Evolutionary conservation across 495 filamentous ascomycete genomes (phyloP).

Genomic region (Penicillium salamii): DNA sequence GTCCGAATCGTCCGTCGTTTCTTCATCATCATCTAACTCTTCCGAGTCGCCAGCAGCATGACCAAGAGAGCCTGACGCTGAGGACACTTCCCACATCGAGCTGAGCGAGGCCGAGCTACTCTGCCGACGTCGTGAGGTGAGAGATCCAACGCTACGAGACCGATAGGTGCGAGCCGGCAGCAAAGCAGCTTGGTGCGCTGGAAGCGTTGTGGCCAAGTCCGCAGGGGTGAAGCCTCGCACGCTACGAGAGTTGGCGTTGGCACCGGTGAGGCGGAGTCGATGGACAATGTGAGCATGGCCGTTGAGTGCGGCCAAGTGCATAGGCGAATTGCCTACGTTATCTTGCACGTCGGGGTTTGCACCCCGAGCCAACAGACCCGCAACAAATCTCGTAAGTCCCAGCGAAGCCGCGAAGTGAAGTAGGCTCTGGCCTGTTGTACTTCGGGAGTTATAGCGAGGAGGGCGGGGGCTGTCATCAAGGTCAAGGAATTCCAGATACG

Average conservation of each 20-base stretch:
- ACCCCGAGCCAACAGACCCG: constrained; percentile 77
- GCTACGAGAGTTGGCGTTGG: constrained; percentile 68
- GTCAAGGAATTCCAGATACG: constrained; percentile 73
- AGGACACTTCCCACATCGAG: constrained; percentile 59
- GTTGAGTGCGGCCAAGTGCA: constrained; percentile 81
- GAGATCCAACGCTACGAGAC: constrained; percentile 57
- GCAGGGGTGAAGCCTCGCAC: constrained; percentile 67
- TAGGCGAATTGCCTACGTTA: constrained; percentile 76
- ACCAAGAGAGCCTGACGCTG: constrained; percentile 39
- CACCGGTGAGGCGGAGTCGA: constrained; percentile 68
- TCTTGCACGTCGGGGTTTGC: constrained; percentile 74
- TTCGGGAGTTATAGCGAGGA: constrained; percentile 60
- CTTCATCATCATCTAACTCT: constrained; percentile 32
- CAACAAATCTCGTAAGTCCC: constrained; percentile 72
- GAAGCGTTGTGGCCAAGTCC: constrained; percentile 65
- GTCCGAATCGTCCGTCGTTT: constrained; percentile 39
- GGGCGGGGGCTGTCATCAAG: constrained; percentile 67
- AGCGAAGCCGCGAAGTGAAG: constrained; percentile 77
- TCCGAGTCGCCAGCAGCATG: constrained; percentile 44
- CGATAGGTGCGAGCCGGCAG: constrained; percentile 51
- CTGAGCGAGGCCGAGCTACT: constrained; percentile 65
- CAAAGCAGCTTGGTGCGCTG: constrained; percentile 54
- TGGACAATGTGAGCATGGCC: constrained; percentile 72
- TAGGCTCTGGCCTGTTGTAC: constrained; percentile 71
- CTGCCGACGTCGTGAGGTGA: constrained; percentile 55